Percentiles rank a stretch among this genome's conserved stretches.
Conservation (phyloP, 805 yeast species). For the Wickerhamiella sergipiensis region DNA sequence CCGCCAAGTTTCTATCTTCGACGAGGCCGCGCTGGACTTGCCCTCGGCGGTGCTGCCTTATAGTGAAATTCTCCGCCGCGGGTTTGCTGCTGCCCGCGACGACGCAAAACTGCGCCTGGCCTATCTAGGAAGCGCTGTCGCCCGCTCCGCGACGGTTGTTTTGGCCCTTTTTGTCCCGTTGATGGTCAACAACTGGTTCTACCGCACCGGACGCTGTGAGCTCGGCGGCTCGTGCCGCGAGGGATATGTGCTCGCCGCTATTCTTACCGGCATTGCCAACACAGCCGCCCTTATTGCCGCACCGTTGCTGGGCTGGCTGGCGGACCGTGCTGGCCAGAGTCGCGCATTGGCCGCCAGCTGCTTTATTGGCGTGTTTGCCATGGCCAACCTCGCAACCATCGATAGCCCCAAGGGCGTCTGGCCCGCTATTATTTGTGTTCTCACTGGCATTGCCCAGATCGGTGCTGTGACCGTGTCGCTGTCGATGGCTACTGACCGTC, state of each 20-base stretch:
- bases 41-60: constrained; percentile 22
- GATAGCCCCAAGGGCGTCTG: constrained; percentile 26
- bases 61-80: constrained; percentile 31
- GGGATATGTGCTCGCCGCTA: constrained; percentile 53
- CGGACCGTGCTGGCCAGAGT: constrained; percentile 34
- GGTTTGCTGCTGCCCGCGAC: constrained; percentile 33
- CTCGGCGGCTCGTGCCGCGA: constrained; percentile 35
- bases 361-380: constrained; percentile 12
- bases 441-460: constrained; percentile 49
- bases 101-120: constrained; percentile 40
- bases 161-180: constrained; percentile 50
- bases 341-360: constrained; percentile 22
- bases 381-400: constrained; percentile 15
- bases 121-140: constrained; percentile 46
- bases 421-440: constrained; percentile 27
- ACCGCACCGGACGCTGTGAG: constrained; percentile 37
- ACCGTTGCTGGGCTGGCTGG: constrained; percentile 48
- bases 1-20: constrained; percentile 16
- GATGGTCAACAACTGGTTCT: constrained; percentile 43
- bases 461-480: constrained; percentile 50
- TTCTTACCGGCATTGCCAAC: constrained; percentile 55
- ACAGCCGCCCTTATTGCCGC: constrained; percentile 43
- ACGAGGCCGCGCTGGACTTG: constrained; percentile 21
- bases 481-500: constrained; percentile 41
- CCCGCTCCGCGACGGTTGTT: constrained; percentile 48